These are phyloP conservation scores for Tolypocladium album DNA, from an alignment of 2,329 filamentous ascomycete genomes.

Conservation along the genomic window DNA sequence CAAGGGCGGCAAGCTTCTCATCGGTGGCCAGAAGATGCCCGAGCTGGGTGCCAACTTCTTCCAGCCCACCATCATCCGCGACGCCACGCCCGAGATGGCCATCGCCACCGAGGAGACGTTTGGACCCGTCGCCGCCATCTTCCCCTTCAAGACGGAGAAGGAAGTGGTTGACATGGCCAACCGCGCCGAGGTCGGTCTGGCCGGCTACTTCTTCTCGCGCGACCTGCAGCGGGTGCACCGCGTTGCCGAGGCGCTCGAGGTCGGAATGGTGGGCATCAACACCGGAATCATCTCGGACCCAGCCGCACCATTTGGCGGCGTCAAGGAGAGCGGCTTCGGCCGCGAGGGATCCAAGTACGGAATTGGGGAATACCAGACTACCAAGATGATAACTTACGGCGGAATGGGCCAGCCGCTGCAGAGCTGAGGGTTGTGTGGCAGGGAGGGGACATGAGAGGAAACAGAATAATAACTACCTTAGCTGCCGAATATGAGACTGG, in stretches of 20 bases:
- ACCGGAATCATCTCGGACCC: constrained; percentile 56
- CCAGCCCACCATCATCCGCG: constrained; percentile 78
- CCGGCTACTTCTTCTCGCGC: constrained; percentile 82
- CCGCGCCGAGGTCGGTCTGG: constrained; percentile 71
- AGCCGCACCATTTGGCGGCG: constrained; percentile 60
- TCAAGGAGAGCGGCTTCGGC: constrained; percentile 75
- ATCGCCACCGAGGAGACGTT: constrained; percentile 88
- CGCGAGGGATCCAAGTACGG: constrained; percentile 70
- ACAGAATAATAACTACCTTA: not conserved
- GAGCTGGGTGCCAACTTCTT: constrained; percentile 80
- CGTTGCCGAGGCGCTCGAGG: constrained; percentile 61
- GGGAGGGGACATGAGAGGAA: not conserved
- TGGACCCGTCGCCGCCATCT: constrained; percentile 82
- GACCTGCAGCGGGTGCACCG: constrained; percentile 49
- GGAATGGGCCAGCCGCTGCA: constrained; percentile 47
- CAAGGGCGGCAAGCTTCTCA: constrained; percentile 65
- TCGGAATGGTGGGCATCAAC: constrained; percentile 82
- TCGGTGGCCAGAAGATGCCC: constrained; percentile 64
- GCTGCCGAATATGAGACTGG: not conserved
- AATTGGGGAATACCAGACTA: constrained; percentile 63
- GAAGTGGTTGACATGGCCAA: constrained; percentile 85
- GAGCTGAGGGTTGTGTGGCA: constrained; percentile 11
- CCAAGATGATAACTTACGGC: constrained; percentile 52
- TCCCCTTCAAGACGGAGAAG: constrained; percentile 78
- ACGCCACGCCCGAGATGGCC: constrained; percentile 77